These are phyloP conservation scores for Starmerella apicola DNA, from an alignment of 805 yeast genomes.

Conservation along the genomic window DNA sequence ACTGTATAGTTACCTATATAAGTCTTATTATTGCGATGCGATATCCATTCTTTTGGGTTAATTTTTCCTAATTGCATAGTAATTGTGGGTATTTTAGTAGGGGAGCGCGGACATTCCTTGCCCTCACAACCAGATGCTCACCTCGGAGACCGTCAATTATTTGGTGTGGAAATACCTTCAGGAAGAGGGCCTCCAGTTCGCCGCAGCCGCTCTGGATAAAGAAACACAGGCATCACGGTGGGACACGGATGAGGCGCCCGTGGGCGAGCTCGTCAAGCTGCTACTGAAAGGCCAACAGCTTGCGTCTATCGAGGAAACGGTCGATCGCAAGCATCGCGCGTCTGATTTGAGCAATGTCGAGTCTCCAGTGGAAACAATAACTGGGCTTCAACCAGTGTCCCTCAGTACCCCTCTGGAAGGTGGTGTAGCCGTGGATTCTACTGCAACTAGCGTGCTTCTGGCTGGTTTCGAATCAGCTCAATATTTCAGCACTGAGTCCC, in stretches of 20 bases:
- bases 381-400: no score
- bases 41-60: no score
- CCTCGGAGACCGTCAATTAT: slow-evolving; percentile 77
- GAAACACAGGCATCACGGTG: slow-evolving; percentile 51
- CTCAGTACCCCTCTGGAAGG: no score
- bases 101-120: no score
- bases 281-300: slow-evolving; percentile 80
- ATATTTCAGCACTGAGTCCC: not conserved
- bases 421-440: slow-evolving; percentile 7
- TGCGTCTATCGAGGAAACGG: slow-evolving; percentile 44
- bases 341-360: no score
- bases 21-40: no score
- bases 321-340: slow-evolving; percentile 12
- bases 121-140: slow-evolving; percentile 33
- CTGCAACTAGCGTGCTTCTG: not conserved
- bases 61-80: no score
- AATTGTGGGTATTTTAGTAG: no score
- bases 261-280: slow-evolving; percentile 68
- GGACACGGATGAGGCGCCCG: slow-evolving; percentile 45
- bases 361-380: no score
- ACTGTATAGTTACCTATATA: no score
- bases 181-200: slow-evolving; percentile 52
- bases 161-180: slow-evolving; percentile 86
- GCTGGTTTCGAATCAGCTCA: not conserved
- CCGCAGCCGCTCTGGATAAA: slow-evolving; percentile 70